Conservation (phyloP, 2,329 filamentous ascomycete genomes). For the Cadophora malorum region DNA sequence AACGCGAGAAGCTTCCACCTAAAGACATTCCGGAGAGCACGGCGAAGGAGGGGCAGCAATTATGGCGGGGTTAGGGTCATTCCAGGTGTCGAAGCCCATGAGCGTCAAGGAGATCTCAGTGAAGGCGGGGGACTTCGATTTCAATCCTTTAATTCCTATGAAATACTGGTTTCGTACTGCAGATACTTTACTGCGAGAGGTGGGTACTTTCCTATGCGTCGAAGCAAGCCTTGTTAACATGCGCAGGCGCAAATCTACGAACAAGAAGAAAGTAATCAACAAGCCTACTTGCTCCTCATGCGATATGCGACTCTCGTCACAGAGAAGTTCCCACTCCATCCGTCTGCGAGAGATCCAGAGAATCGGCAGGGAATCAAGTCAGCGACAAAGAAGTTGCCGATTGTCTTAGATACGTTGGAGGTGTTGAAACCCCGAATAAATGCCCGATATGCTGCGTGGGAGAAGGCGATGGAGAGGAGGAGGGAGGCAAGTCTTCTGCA, state of each 20-base stretch:
- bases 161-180: conserved; percentile 84
- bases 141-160: conserved; percentile 77
- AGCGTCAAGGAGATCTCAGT: conserved; percentile 79
- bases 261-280: conserved; percentile 82
- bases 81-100: conserved; percentile 56
- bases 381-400: conserved; percentile 66
- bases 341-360: conserved; percentile 72
- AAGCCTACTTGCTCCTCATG: conserved; percentile 90
- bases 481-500: conserved; percentile 36
- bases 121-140: conserved; percentile 81
- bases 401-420: conserved; percentile 67
- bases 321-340: conserved; percentile 75
- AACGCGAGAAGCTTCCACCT: not conserved
- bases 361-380: conserved; percentile 58
- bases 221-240: conserved; percentile 10
- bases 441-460: conserved; percentile 72
- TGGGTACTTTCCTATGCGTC: conserved; percentile 48
- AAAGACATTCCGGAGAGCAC: not conserved
- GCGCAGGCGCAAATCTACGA: conserved; percentile 81
- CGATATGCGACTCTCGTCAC: conserved; percentile 87
- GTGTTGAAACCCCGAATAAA: conserved; percentile 80
- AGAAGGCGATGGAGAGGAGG: conserved; percentile 55
- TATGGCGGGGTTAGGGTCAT: conserved; percentile 41
- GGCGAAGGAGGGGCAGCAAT: conserved; percentile 19
- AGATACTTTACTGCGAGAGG: conserved; percentile 80